Evolutionary conservation across 768 basidiomycete genomes (phyloP).

Genomic region (Russula griseocarnosa): DNA sequence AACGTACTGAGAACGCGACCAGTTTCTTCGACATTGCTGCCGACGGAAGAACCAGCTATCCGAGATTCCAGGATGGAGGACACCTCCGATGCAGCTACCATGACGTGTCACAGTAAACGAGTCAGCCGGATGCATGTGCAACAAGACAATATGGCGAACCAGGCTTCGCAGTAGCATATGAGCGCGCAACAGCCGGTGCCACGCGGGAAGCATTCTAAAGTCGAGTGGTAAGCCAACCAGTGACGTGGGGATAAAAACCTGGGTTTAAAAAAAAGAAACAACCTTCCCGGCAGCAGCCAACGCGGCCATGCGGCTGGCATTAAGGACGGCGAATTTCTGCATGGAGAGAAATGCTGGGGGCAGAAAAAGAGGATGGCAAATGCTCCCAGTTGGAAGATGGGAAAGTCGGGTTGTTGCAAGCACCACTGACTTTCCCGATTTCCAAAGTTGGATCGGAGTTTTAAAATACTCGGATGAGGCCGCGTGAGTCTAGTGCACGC

Average conservation of each 20-base stretch:
- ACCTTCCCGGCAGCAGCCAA: constrained; percentile 69
- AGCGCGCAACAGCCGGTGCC: constrained; percentile 58
- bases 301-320: constrained; percentile 74
- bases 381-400: constrained; percentile 39
- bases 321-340: constrained; percentile 84
- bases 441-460: constrained; percentile 28
- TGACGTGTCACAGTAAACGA: constrained; percentile 37
- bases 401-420: constrained; percentile 35
- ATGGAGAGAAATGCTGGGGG: constrained; percentile 44
- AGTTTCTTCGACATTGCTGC: constrained; percentile 97
- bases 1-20: constrained; percentile 94
- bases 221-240: constrained; percentile 17
- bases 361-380: constrained; percentile 40
- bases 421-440: constrained; percentile 30
- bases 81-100: constrained; percentile 93
- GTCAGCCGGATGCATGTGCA: constrained; percentile 25
- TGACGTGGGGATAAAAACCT: constrained; percentile 29
- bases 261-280: constrained; percentile 26
- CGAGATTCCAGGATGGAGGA: constrained; percentile 98
- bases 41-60: constrained; percentile 87
- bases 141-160: constrained; percentile 49
- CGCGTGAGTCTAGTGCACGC: background rate
- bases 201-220: constrained; percentile 41
- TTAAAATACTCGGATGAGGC: constrained; percentile 14
- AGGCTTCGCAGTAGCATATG: constrained; percentile 98